These are phyloP conservation scores for Saccharum hybrid DNA, from an alignment of 202 grass and related monocot species.

Conservation along the genomic window DNA sequence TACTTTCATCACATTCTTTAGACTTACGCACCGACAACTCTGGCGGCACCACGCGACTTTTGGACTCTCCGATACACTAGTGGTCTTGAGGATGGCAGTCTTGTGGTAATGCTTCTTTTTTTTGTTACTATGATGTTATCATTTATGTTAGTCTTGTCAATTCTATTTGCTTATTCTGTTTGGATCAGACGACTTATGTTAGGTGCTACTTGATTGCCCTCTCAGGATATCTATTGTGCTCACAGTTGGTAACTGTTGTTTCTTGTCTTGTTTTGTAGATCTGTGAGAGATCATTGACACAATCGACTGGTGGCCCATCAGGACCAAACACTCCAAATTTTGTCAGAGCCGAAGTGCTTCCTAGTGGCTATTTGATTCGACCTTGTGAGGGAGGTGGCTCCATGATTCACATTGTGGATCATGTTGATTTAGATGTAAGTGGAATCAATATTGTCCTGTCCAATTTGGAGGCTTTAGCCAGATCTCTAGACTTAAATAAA, in stretches of 20 bases:
- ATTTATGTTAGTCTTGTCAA: conserved; percentile 34
- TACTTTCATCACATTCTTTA: conserved; percentile 45
- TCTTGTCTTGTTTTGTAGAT: conserved; percentile 63
- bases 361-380: conserved; percentile 86
- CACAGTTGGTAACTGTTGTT: conserved; percentile 33
- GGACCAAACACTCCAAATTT: conserved; percentile 75
- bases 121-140: conserved; percentile 1
- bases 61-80: conserved; percentile 97
- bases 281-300: conserved; percentile 93
- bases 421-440: conserved; percentile 93
- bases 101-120: conserved; percentile 68
- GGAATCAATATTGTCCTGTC: background rate
- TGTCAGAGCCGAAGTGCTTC: conserved; percentile 89
- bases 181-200: background rate
- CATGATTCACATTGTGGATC: conserved; percentile 98
- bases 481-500: background rate
- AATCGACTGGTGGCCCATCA: conserved; percentile 69
- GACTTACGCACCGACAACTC: conserved; percentile 93
- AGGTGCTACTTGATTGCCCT: background rate
- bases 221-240: conserved; percentile 4
- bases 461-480: background rate
- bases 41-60: conserved; percentile 88
- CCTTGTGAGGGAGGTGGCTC: conserved; percentile 95
- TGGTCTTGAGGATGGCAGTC: conserved; percentile 96
- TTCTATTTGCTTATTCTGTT: conserved; percentile 22